These are phyloP conservation scores for Orychophragmus violaceus DNA, from an alignment of 345 rosid genomes.

Conservation along the genomic window DNA sequence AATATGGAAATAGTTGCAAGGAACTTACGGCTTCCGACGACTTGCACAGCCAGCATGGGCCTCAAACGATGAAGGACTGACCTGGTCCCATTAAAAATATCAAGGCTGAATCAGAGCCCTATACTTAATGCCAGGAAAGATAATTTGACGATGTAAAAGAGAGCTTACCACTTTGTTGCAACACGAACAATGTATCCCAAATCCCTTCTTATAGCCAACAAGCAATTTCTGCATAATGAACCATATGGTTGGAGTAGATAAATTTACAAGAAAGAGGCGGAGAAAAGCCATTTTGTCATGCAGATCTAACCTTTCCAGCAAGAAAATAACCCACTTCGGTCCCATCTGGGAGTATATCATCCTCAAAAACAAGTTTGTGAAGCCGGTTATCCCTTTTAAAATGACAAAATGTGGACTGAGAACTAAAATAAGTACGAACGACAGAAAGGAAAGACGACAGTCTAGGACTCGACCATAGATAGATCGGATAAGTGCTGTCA, in stretches of 20 bases:
- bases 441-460: background rate
- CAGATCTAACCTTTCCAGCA: constrained; percentile 61
- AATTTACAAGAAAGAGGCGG: background rate
- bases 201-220: constrained; percentile 76
- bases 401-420: constrained; percentile 5
- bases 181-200: constrained; percentile 77
- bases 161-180: constrained; percentile 66
- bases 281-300: background rate
- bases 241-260: constrained; percentile 22
- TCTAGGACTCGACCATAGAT: background rate
- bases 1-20: background rate
- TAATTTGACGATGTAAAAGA: background rate
- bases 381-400: constrained; percentile 67
- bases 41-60: constrained; percentile 95
- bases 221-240: constrained; percentile 61
- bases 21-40: constrained; percentile 91
- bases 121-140: constrained; percentile 2
- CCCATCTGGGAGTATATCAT: constrained; percentile 78
- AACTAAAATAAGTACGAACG: constrained; percentile 7
- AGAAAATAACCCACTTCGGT: constrained; percentile 80
- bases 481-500: background rate
- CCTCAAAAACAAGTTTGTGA: constrained; percentile 88
- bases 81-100: constrained; percentile 38
- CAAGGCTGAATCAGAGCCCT: constrained; percentile 8
- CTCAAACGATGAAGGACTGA: constrained; percentile 90